These are phyloP conservation scores for Colletotrichum endophyticum DNA, from an alignment of 2,329 filamentous ascomycete species.

Conservation along the genomic window DNA sequence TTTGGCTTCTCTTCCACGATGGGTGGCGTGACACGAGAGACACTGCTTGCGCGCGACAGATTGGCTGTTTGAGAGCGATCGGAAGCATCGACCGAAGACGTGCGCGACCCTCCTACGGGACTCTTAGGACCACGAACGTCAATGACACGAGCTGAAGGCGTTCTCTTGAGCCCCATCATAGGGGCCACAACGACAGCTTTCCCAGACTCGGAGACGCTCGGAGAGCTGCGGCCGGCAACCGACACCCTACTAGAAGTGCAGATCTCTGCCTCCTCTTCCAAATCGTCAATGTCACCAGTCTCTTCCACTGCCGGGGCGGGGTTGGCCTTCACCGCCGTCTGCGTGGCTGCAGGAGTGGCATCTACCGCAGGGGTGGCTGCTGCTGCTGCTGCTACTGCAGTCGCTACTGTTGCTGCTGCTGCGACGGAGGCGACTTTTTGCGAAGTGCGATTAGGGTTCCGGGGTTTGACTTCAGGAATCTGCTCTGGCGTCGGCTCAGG, in stretches of 20 bases:
- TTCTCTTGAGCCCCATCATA: slow-evolving; percentile 40
- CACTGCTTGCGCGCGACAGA: slow-evolving; percentile 43
- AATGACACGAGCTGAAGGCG: slow-evolving; percentile 61
- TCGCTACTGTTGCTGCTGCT: background rate
- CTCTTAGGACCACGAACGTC: slow-evolving; percentile 60
- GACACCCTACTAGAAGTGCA: slow-evolving; percentile 62
- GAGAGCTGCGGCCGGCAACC: slow-evolving; percentile 55
- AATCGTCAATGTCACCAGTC: slow-evolving; percentile 52
- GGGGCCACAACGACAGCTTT: slow-evolving; percentile 41
- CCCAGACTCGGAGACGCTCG: slow-evolving; percentile 51
- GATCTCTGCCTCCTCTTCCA: slow-evolving; percentile 59
- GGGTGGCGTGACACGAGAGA: slow-evolving; percentile 39
- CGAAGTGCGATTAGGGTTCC: slow-evolving; percentile 19
- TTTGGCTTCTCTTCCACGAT: slow-evolving; percentile 42
- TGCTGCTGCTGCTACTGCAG: background rate
- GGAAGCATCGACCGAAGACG: slow-evolving; percentile 49
- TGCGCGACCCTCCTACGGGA: slow-evolving; percentile 51
- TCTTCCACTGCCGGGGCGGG: slow-evolving; percentile 40
- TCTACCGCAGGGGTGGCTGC: background rate
- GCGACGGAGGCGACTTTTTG: background rate
- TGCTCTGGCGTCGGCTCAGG: background rate
- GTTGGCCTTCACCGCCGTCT: background rate
- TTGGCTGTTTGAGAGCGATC: slow-evolving; percentile 48
- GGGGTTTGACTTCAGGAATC: slow-evolving; percentile 5
- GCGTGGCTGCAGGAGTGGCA: background rate